Base-by-base conservation (phyloP, 139 green algal species). In the Haematococcus sp. region DNA sequence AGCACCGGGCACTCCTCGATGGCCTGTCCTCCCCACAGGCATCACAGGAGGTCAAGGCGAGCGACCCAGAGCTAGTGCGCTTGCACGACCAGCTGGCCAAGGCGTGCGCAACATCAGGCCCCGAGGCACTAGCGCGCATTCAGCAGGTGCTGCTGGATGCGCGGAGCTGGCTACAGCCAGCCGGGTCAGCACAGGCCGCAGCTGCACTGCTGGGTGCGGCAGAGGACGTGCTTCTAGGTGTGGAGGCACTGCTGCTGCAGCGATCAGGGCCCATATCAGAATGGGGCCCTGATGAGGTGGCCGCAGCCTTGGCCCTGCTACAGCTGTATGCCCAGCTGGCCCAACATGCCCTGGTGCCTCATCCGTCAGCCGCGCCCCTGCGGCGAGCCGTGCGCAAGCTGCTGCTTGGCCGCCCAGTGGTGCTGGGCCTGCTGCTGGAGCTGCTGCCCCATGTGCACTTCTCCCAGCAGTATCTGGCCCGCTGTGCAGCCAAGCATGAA, bases 301-400 rank as follows among this genome's bases (percentile, higher is more conserved):
- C 67, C 1, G 74, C 59, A 0, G 74, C 74, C 31, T 9, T 70
- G 16, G 67, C 58, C 27, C 67, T 80, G 56, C 56, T 80, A 30
- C 74, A 64, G 43, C 43, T 80, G 23, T 75, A 80, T 54, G 33
- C 35, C 22, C 64, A n/a, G 32, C 28, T 58, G 23, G 72, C 31
- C 30, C 49, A 17, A 30, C 51, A 43, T 52, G 30, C 28, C 15
- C 60, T 33, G 33, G 32, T 52, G 33, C 33, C 34, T 32, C 35
- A 32, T 17, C 11, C 63, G 33, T 49, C 63, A 55, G n/a, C 63
- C 4, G 19, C 34, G 17, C 11, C n/a, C 15, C 34, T 33, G 33
- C 63, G 28, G n/a, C n/a, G 58, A 16, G n/a, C 25, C 3, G 30
- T 65, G n/a, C n/a, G n/a, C n/a, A 28, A 65, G 58, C 58, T 65